Evolutionary conservation across 805 yeast species (phyloP).

Genomic region (Starmerella bacillaris): DNA sequence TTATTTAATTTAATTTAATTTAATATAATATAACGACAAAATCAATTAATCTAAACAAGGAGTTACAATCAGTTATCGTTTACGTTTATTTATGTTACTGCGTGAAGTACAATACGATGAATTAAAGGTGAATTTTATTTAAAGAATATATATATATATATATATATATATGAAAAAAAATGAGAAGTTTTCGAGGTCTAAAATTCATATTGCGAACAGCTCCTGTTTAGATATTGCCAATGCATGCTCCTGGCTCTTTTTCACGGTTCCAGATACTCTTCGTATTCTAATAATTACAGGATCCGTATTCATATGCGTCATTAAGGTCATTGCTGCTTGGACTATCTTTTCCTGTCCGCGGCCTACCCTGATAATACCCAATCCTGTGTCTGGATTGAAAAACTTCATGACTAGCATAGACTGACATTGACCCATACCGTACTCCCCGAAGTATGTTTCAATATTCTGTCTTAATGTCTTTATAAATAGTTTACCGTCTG

Average conservation of each 20-base stretch:
- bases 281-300: slow-evolving; percentile 40
- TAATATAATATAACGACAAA: too few species aligned
- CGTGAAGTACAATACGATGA: too few species aligned
- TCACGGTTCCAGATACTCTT: slow-evolving; percentile 73
- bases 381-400: slow-evolving; percentile 61
- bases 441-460: slow-evolving; percentile 56
- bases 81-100: too few species aligned
- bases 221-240: slow-evolving; percentile 24
- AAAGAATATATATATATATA: background rate
- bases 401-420: slow-evolving; percentile 50
- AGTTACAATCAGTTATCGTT: too few species aligned
- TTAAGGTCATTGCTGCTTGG: slow-evolving; percentile 40
- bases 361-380: slow-evolving; percentile 67
- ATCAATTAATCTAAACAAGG: too few species aligned
- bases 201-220: slow-evolving; percentile 22
- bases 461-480: slow-evolving; percentile 39
- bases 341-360: slow-evolving; percentile 45
- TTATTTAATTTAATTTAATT: too few species aligned
- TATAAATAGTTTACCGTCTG: slow-evolving; percentile 32
- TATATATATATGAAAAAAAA: background rate
- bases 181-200: slow-evolving; percentile 17
- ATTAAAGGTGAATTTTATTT: too few species aligned
- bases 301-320: slow-evolving; percentile 31
- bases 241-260: slow-evolving; percentile 59
- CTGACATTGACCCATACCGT: slow-evolving; percentile 49